A percentile compares a stretch with the other conserved stretches of the same genome.
Conservation (phyloP, 1,284 basidiomycete genomes). For the Melampsora larici-populina region DNA sequence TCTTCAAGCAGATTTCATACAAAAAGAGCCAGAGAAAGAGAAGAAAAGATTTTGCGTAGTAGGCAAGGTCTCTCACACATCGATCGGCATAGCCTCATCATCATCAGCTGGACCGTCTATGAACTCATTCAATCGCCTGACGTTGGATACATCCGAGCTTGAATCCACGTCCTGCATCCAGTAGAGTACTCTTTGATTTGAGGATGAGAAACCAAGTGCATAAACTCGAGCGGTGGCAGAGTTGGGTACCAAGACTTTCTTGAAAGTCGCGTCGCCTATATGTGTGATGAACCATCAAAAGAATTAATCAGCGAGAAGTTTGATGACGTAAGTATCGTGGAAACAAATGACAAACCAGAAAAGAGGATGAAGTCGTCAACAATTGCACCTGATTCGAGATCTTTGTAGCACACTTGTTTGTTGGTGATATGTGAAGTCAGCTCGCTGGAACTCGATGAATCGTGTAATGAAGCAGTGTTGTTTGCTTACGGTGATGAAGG, state of each 20-base stretch:
- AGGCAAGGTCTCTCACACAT: constrained; percentile 41
- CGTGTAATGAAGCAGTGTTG: neutral
- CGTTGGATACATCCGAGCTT: constrained; percentile 40
- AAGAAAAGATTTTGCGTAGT: no score
- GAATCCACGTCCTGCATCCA: constrained; percentile 50
- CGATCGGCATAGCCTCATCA: constrained; percentile 42
- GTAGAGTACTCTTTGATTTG: constrained; percentile 49
- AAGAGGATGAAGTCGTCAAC: constrained; percentile 51
- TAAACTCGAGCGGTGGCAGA: constrained; percentile 47
- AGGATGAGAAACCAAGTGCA: constrained; percentile 51
- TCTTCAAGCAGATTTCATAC: no score
- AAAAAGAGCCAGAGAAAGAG: neutral
- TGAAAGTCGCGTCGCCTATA: constrained; percentile 46
- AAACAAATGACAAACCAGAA: constrained; percentile 43
- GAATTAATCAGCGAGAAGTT: neutral
- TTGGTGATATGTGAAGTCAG: constrained; percentile 5
- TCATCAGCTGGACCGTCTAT: constrained; percentile 46
- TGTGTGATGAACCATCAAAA: neutral
- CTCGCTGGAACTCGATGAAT: neutral
- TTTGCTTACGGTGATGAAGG: constrained; percentile 48
- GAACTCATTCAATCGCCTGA: constrained; percentile 48
- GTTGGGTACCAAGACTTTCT: constrained; percentile 42
- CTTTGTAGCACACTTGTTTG: constrained; percentile 48
- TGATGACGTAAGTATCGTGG: neutral
- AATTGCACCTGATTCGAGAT: constrained; percentile 46